Evolutionary conservation across 2,329 filamentous ascomycete genomes (phyloP).

Genomic region (Daldinia sp.): DNA sequence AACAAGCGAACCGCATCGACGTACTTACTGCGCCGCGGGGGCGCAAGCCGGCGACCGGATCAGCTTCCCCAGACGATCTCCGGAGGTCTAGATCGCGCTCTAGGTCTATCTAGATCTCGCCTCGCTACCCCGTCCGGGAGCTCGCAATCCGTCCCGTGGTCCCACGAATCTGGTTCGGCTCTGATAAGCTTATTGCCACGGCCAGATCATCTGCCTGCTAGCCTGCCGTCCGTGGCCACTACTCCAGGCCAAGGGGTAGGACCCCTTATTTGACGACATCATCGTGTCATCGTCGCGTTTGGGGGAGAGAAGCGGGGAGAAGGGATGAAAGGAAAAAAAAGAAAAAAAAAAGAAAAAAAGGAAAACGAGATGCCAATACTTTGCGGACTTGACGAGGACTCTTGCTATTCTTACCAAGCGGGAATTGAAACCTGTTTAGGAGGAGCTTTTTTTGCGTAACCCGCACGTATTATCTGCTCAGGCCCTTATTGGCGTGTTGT

Average conservation of each 20-base stretch:
- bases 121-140: constrained; percentile 22
- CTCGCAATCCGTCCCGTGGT: constrained; percentile 14
- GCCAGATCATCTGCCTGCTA: constrained; percentile 14
- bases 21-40: constrained; percentile 11
- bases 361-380: neutral
- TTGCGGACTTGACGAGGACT: neutral
- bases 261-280: constrained; percentile 28
- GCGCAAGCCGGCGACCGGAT: constrained; percentile 11
- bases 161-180: constrained; percentile 33
- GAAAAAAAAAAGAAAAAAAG: no score
- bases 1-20: neutral
- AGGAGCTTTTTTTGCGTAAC: neutral
- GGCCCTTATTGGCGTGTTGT: neutral
- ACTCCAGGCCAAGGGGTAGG: neutral
- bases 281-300: constrained; percentile 2
- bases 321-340: no score
- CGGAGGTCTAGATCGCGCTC: constrained; percentile 36
- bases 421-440: neutral
- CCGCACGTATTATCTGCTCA: neutral
- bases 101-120: constrained; percentile 37
- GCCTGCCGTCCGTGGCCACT: constrained; percentile 4
- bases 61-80: constrained; percentile 28
- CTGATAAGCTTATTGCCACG: constrained; percentile 32
- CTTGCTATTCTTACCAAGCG: neutral
- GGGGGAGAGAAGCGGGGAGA: neutral